phyloP scores from a whole-genome alignment of 129 eudicot species.

The Pulicaria dysenterica region DNA sequence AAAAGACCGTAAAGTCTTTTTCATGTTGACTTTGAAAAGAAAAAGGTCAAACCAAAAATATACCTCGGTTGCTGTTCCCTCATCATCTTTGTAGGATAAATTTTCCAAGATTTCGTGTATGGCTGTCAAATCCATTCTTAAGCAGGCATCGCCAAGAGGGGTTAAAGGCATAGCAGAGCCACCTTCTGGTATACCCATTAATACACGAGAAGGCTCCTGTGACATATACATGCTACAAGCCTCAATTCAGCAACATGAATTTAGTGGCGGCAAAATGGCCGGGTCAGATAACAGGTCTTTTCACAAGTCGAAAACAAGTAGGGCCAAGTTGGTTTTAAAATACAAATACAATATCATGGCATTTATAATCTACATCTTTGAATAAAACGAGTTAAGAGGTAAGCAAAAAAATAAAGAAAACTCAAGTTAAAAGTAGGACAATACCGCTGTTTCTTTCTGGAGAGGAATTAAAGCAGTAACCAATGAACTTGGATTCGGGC shows the following conservation, averaged over 20 bases:
- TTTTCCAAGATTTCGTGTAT: slow-evolving; percentile 85
- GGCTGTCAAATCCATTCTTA: slow-evolving; percentile 88
- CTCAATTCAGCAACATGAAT: background rate
- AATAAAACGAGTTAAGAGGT: background rate
- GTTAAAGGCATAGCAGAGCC: slow-evolving; percentile 49
- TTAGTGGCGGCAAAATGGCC: background rate
- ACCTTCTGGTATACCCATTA: slow-evolving; percentile 75
- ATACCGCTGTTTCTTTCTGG: slow-evolving; percentile 83
- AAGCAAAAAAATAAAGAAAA: background rate
- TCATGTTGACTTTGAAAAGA: slow-evolving; percentile 2
- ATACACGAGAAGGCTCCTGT: slow-evolving; percentile 74
- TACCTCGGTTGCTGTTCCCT: slow-evolving; percentile 95
- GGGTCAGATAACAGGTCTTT: background rate
- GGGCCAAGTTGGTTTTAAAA: too few relatives aligned
- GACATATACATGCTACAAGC: slow-evolving; percentile 15
- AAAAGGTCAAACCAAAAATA: slow-evolving; percentile 37
- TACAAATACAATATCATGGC: too few relatives aligned
- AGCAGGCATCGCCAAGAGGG: slow-evolving; percentile 88
- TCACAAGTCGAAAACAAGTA: too few relatives aligned
- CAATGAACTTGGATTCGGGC: slow-evolving; percentile 84
- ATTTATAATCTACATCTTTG: too few relatives aligned
- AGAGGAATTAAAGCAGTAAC: slow-evolving; percentile 81
- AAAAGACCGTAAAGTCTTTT: background rate
- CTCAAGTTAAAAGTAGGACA: background rate
- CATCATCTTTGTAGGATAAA: slow-evolving; percentile 86